phyloP scores from a whole-genome alignment of 257 asterid genomes.

The Solanum ossicruentum region DNA sequence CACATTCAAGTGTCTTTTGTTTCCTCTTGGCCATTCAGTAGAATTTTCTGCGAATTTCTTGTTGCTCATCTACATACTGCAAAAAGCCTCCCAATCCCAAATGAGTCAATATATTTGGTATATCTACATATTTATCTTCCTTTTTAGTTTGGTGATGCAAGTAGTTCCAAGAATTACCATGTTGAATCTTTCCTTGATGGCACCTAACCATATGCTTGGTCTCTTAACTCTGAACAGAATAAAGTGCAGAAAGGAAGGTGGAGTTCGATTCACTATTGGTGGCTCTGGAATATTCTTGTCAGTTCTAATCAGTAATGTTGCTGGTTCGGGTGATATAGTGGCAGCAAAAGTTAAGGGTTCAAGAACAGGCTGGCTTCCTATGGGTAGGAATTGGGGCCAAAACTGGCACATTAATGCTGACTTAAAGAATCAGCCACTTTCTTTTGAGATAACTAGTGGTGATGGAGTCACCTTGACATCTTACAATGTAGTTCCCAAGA shows the following conservation, averaged over 20 bases:
- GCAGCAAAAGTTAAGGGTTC: constrained; percentile 34
- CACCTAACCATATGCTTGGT: background rate
- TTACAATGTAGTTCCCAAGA: constrained; percentile 35
- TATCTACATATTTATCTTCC: background rate
- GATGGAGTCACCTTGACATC: constrained; percentile 38
- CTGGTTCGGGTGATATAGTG: constrained; percentile 47
- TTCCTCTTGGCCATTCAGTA: background rate
- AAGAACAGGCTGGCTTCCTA: constrained; percentile 30
- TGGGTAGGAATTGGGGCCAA: constrained; percentile 76
- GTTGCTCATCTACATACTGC: background rate
- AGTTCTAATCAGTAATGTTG: constrained; percentile 50
- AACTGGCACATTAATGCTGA: constrained; percentile 49
- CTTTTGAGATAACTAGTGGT: constrained; percentile 45
- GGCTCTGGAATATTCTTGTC: constrained; percentile 41
- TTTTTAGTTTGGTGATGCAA: background rate
- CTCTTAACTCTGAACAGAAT: constrained; percentile 23
- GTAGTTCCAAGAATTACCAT: background rate
- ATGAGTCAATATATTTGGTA: background rate
- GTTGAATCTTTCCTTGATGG: background rate
- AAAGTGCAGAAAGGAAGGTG: constrained; percentile 53
- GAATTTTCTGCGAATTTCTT: background rate
- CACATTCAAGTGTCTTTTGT: background rate
- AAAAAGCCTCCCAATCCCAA: background rate
- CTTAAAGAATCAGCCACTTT: constrained; percentile 45
- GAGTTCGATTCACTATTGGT: constrained; percentile 32